Evolutionary conservation across 2,329 filamentous ascomycete species (phyloP), one percentile per base, ranked within the genome.

Genomic region (Hortaea werneckii): DNA sequence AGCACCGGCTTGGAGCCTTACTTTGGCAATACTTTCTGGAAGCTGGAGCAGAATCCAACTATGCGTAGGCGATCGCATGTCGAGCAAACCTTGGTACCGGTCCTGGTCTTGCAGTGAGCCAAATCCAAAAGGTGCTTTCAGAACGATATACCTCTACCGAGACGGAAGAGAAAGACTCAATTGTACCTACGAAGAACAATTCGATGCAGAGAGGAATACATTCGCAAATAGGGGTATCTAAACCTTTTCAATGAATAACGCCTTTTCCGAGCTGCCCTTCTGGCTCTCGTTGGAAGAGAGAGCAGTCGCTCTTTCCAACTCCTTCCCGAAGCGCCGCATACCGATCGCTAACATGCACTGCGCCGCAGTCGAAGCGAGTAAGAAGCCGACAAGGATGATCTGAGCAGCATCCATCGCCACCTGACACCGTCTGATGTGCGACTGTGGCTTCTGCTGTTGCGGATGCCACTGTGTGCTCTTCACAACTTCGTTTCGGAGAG

Each of bases 271-370:
- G 20, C 20, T 20, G 20, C 20, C 20, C 20, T 20, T 20, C 20
- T 20, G 20, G 20, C 20, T 20, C 20, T 20, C 20, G 20, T 4
- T 20, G 20, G 20, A 20, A 20, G 20, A 20, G 20, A 20, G 20
- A 20, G 20, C 20, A 20, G 20, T 20, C 20, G 20, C 20, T 20
- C 32, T 11, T 27, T 45, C 38, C 12, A 45, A 28, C 20, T 41
- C 43, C 20, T 40, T 45, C 39, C 43, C 43, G 29, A 41, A 41
- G 12, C 43, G 43, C 43, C 43, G 37, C 47, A 49, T 46, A n/a
- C 35, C 54, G 56, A 47, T 67, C 66, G 11, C 48, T 54, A 37
- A 20, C 38, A 46, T 49, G 5, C 39, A 43, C 32, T 49, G 47
- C 34, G 5, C 44, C 28, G 34, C 50, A 45, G 12, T 47, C 43